Conservation (phyloP, 306 rosid species). For the Rosa rugosa region DNA sequence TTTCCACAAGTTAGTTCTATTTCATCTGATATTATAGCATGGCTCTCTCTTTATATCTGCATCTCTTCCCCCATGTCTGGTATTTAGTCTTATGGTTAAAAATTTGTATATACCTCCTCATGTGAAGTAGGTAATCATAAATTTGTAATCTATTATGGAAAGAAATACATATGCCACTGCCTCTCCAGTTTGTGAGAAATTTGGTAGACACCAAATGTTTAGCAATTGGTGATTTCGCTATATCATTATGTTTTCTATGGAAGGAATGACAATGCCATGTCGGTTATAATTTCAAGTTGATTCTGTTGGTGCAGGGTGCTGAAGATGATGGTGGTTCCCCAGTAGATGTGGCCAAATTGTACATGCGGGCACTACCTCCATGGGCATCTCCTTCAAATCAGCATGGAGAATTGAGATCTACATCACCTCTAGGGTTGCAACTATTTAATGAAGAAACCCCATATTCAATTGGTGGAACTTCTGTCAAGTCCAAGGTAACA, state of each 20-base stretch:
- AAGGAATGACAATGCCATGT: neutral
- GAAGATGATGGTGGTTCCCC: conserved; percentile 79
- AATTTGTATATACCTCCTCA: neutral
- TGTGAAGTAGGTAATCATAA: neutral
- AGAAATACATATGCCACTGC: neutral
- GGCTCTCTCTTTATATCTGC: neutral
- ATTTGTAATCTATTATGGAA: neutral
- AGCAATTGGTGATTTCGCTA: neutral
- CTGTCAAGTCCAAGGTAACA: conserved; percentile 67
- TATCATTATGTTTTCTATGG: neutral
- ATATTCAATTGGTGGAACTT: conserved; percentile 52
- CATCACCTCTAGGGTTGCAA: conserved; percentile 50
- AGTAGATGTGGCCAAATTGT: conserved; percentile 80
- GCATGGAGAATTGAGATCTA: conserved; percentile 48
- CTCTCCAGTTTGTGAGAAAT: neutral
- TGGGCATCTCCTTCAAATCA: conserved; percentile 83
- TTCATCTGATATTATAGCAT: conserved; percentile 15
- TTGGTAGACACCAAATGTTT: neutral
- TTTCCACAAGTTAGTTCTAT: conserved; percentile 50
- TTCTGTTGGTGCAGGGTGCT: conserved; percentile 47
- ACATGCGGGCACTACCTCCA: conserved; percentile 77
- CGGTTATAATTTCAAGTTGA: conserved; percentile 7
- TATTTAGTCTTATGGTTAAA: neutral
- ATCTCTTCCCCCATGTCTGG: neutral
- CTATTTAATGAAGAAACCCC: conserved; percentile 70